Conservation (phyloP, 192 early-diverging fungal genomes). For the Endogone sp. region DNA sequence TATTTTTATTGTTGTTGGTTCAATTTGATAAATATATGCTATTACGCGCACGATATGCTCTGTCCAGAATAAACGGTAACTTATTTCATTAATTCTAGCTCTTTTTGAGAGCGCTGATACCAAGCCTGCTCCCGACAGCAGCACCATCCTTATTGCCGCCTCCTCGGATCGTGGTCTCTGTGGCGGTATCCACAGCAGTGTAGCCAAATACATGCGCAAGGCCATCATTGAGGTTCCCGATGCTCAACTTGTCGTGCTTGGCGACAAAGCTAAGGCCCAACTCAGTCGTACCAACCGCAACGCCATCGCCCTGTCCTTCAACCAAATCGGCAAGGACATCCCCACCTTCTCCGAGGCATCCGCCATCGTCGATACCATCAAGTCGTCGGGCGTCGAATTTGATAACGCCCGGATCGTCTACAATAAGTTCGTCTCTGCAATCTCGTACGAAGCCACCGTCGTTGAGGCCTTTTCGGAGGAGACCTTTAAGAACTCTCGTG, state of each 20-base stretch:
- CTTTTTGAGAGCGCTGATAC: constrained; percentile 74
- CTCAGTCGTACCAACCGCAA: constrained; percentile 70
- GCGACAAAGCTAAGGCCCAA: constrained; percentile 93
- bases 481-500: constrained; percentile 62
- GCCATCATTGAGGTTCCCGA: constrained; percentile 54
- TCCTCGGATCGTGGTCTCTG: constrained; percentile 98
- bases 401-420: constrained; percentile 82
- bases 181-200: constrained; percentile 96
- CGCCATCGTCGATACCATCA: constrained; percentile 75
- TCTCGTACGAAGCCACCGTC: constrained; percentile 82
- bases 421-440: constrained; percentile 93
- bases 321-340: constrained; percentile 85
- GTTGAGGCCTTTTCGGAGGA: constrained; percentile 63
- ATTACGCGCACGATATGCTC: background rate
- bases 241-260: constrained; percentile 67
- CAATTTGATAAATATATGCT: background rate
- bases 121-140: constrained; percentile 56
- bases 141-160: constrained; percentile 73
- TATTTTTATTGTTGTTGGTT: constrained; percentile 1
- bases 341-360: constrained; percentile 89
- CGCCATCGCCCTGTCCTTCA: constrained; percentile 85
- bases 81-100: constrained; percentile 36
- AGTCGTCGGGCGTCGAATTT: constrained; percentile 54
- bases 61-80: background rate
- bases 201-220: constrained; percentile 78